These are phyloP conservation scores for Alternaria gansuensis DNA, from an alignment of 2,329 filamentous ascomycete species.

Conservation along the genomic window DNA sequence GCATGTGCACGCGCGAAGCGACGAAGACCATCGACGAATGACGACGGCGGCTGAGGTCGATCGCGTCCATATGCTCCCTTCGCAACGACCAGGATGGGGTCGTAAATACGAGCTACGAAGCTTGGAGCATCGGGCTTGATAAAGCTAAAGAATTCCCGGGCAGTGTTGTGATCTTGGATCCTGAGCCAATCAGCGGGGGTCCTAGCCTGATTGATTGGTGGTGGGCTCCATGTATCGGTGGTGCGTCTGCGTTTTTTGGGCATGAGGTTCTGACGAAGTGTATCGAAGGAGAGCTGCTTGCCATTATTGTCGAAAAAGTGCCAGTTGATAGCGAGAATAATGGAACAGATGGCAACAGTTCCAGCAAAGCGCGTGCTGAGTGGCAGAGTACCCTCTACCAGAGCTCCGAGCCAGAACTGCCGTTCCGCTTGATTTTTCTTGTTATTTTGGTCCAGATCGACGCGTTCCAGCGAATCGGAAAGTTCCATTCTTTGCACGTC, in stretches of 20 bases:
- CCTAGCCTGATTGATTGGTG: slow-evolving; percentile 75
- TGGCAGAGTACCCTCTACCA: slow-evolving; percentile 71
- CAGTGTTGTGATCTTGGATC: slow-evolving; percentile 80
- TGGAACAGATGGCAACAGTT: slow-evolving; percentile 75
- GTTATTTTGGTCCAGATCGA: slow-evolving; percentile 41
- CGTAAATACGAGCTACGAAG: slow-evolving; percentile 77
- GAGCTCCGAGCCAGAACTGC: slow-evolving; percentile 67
- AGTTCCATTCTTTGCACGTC: slow-evolving; percentile 80
- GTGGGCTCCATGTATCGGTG: slow-evolving; percentile 50
- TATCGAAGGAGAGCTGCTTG: slow-evolving; percentile 37
- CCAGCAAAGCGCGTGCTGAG: slow-evolving; percentile 78
- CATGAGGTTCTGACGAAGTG: slow-evolving; percentile 33
- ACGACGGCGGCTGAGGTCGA: slow-evolving; percentile 57
- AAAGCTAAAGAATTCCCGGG: slow-evolving; percentile 77
- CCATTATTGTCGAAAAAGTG: slow-evolving; percentile 75
- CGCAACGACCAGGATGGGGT: slow-evolving; percentile 76
- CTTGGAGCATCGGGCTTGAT: slow-evolving; percentile 76
- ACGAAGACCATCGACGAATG: slow-evolving; percentile 62
- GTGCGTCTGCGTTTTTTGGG: slow-evolving; percentile 35
- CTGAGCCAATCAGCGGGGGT: slow-evolving; percentile 80
- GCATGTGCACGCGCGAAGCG: slow-evolving; percentile 70
- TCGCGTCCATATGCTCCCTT: slow-evolving; percentile 73
- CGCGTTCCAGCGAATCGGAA: slow-evolving; percentile 70
- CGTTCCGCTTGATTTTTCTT: slow-evolving; percentile 61
- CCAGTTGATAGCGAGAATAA: slow-evolving; percentile 77